Percentiles rank a stretch among this genome's conserved stretches.
Evolutionary conservation across 345 rosid genomes (phyloP).

Genomic region (Eucalyptus lansdowneana): DNA sequence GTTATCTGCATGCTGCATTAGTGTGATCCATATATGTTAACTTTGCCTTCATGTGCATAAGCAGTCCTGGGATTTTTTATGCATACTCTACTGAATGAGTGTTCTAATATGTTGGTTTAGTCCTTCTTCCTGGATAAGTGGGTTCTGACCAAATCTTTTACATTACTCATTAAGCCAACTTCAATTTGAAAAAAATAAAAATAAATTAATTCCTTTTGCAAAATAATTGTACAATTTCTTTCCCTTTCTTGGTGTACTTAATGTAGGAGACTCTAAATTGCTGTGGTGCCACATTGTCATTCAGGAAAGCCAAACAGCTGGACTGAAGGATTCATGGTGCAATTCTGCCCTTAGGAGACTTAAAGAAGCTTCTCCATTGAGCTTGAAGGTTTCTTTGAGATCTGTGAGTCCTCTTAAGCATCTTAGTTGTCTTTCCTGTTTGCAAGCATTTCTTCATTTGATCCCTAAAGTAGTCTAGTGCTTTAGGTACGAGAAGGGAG

Average conservation of each 20-base stretch:
- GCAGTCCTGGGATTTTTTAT: background rate
- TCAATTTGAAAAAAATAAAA: background rate
- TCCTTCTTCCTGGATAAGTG: background rate
- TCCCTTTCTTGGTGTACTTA: background rate
- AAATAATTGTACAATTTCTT: background rate
- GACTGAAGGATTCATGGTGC: constrained; percentile 63
- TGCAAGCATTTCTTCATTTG: background rate
- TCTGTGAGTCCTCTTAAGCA: constrained; percentile 45
- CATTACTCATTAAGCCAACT: background rate
- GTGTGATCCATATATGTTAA: background rate
- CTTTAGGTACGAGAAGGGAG: constrained; percentile 75
- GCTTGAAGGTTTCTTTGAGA: constrained; percentile 87
- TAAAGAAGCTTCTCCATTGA: constrained; percentile 69
- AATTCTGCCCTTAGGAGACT: constrained; percentile 49
- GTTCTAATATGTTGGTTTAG: background rate
- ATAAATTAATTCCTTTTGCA: background rate
- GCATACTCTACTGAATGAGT: background rate
- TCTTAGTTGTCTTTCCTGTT: background rate
- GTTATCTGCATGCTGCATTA: background rate
- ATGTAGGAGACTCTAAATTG: background rate
- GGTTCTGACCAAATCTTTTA: background rate
- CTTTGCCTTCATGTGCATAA: background rate
- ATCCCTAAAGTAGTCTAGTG: background rate
- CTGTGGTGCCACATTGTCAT: background rate
- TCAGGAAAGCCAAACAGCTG: constrained; percentile 51